Evolutionary conservation across 495 filamentous ascomycete species (phyloP), one percentile per base, ranked within the genome.

Genomic region (Aspergillus incahuasiensis): DNA sequence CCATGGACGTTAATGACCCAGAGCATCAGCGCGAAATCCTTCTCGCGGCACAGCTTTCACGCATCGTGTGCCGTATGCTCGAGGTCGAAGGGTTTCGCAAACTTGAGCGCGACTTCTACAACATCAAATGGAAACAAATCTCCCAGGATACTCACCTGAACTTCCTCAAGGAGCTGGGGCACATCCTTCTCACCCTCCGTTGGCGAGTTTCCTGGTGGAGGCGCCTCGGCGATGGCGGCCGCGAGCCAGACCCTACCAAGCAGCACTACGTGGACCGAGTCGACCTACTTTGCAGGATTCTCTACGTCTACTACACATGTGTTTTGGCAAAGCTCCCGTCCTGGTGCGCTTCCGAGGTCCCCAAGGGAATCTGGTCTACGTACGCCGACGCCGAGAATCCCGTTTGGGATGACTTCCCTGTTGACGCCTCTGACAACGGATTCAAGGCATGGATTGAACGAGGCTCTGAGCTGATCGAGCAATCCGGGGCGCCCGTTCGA

Each of bases 171-270:
- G 73, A 79, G 51, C 64, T 79, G 13, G 74, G 74, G 13, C 65
- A 71, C 46, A 77, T 78, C 39, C 67, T 79, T 11, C 65, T 78
- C 24, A 72, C 75, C 3, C 65, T 79, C 7, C 75, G 76, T 16
- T 79, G 75, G 75, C 75, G 76, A 4, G 68, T 75, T 3, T 76
- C 74, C 3, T 79, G 76, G 76, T 79, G 76, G 76, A 72, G 70
- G 49, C 64, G 65, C 8, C 71, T 79, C 13, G 76, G 74, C 15
- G 74, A 78, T 48, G 72, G 72, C 25, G 72, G 74, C 51, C 62
- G 63, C n/a, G 63, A 62, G 35, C 73, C 74, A 3, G 74, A 77
- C 43, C 72, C 75, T 0, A 69, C 59, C 24, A 68, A 73, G 57
- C 74, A 75, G 48, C 70, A 75, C 55, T 79, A 78, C 42, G 64